Conservation (phyloP, 2,329 filamentous ascomycete species). For the Talaromyces sp. region DNA sequence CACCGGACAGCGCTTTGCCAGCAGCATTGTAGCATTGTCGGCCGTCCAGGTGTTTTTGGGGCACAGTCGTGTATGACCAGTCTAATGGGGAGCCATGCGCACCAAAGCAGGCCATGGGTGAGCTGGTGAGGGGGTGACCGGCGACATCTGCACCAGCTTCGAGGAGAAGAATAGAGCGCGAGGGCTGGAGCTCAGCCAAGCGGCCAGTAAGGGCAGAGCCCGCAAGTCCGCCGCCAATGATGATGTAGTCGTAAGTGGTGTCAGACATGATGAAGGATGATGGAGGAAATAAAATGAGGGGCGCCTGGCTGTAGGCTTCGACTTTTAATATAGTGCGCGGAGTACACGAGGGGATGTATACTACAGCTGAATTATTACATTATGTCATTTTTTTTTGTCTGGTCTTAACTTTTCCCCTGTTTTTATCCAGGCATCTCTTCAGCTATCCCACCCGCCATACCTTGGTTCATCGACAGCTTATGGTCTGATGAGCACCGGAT, state of each 20-base stretch:
- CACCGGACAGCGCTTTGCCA: constrained; percentile 32
- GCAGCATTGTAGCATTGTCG: constrained; percentile 30
- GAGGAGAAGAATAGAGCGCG: constrained; percentile 4
- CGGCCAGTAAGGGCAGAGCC: not conserved
- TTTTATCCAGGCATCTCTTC: no score
- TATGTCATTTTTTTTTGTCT: no score
- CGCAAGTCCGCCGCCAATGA: not conserved
- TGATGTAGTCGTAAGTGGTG: not conserved
- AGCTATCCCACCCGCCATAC: no score
- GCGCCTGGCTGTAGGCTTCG: no score
- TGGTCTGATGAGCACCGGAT: no score
- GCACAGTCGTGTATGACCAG: constrained; percentile 35
- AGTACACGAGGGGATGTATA: no score
- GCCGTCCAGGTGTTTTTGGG: constrained; percentile 33
- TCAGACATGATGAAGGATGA: not conserved
- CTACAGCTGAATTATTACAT: no score
- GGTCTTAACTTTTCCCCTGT: no score
- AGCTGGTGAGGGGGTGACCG: constrained; percentile 5
- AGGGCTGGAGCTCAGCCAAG: not conserved
- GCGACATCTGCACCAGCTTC: constrained; percentile 6
- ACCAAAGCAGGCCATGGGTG: constrained; percentile 22
- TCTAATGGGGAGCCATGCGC: constrained; percentile 29
- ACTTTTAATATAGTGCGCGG: no score
- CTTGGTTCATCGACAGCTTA: no score
- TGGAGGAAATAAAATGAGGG: no score